A percentile compares a stretch with the other conserved stretches of the same genome.
Conservation (phyloP, 2,329 filamentous ascomycete genomes). For the Mollisia scopiformis region DNA sequence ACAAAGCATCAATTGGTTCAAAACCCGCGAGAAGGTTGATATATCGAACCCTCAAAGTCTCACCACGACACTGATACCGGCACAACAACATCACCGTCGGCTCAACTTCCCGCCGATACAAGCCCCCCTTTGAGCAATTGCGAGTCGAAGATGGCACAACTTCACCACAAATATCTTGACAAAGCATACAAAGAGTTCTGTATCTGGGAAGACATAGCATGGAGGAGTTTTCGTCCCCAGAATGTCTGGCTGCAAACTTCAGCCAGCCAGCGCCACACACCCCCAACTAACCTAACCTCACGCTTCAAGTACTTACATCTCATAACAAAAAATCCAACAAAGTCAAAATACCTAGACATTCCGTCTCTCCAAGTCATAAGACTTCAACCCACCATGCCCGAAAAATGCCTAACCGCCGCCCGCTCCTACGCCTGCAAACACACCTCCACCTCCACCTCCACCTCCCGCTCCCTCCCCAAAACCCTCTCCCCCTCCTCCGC, state of each 20-base stretch:
- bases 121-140: background rate
- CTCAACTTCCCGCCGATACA: background rate
- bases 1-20: background rate
- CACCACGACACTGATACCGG: background rate
- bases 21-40: background rate
- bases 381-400: too few relatives aligned
- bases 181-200: background rate
- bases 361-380: too few relatives aligned
- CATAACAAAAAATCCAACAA: too few relatives aligned
- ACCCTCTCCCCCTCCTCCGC: background rate
- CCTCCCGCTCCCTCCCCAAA: background rate
- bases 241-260: too few relatives aligned
- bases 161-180: background rate
- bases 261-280: too few relatives aligned
- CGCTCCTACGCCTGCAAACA: too few relatives aligned
- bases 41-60: background rate
- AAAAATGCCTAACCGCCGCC: too few relatives aligned
- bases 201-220: background rate
- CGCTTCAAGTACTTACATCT: background rate
- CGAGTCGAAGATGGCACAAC: background rate
- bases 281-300: too few relatives aligned
- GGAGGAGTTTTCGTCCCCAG: too few relatives aligned
- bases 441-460: too few relatives aligned
- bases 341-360: too few relatives aligned
- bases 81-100: background rate